phyloP scores from a whole-genome alignment of 768 basidiomycete genomes.

The Pleurotus tuber-regium region DNA sequence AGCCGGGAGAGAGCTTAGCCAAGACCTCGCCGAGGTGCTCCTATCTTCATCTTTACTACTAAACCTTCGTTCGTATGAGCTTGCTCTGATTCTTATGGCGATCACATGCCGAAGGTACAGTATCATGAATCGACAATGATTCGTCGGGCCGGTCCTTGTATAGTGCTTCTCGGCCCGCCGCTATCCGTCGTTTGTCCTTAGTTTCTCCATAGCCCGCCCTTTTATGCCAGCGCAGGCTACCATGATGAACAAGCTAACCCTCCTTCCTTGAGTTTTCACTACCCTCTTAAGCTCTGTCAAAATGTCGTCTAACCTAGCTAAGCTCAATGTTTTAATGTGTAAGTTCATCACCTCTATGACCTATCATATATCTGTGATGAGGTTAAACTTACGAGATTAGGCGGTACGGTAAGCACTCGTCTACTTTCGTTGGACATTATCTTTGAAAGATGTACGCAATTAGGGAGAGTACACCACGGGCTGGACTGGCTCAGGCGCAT shows the following conservation, averaged over 20 bases:
- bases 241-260: too few species aligned
- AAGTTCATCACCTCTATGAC: constrained; percentile 20
- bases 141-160: constrained; percentile 1
- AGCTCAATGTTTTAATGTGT: constrained; percentile 82
- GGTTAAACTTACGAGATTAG: constrained; percentile 18
- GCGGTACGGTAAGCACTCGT: constrained; percentile 36
- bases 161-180: neutral
- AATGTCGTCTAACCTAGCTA: constrained; percentile 45
- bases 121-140: neutral
- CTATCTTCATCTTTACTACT: too few species aligned
- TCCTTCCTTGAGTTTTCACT: constrained; percentile 3
- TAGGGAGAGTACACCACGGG: constrained; percentile 93
- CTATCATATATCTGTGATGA: neutral
- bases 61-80: too few species aligned
- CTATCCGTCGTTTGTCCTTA: neutral
- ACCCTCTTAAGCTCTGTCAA: constrained; percentile 1
- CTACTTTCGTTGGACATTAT: constrained; percentile 2
- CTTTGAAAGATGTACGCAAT: constrained; percentile 7
- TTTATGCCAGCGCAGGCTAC: neutral
- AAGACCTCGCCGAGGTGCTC: too few species aligned
- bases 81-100: too few species aligned
- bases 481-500: constrained; percentile 90
- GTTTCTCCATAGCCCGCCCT: constrained; percentile 3
- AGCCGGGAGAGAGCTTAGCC: too few species aligned
- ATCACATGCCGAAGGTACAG: constrained; percentile 1